Evolutionary conservation across 2,329 filamentous ascomycete species (phyloP).

Genomic region (Botryotinia narcissicola): DNA sequence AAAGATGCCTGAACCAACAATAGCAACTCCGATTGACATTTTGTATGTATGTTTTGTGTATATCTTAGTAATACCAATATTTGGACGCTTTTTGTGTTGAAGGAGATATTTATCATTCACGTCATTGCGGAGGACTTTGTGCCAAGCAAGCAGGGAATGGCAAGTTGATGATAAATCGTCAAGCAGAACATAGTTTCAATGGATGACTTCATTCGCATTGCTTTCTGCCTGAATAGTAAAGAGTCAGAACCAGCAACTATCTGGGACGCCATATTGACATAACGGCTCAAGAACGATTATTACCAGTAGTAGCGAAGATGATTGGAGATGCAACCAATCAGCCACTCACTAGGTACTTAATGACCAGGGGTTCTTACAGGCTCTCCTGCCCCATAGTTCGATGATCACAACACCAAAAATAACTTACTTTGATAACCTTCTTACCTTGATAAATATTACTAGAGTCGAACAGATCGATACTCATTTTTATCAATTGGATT

Average conservation of each 20-base stretch:
- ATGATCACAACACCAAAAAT: background rate
- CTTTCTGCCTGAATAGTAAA: background rate
- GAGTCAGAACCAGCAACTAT: background rate
- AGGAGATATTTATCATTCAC: background rate
- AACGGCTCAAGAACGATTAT: background rate
- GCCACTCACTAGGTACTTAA: background rate
- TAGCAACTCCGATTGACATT: constrained; percentile 52
- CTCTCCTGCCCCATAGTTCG: background rate
- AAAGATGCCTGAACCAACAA: constrained; percentile 64
- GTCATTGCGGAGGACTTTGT: background rate
- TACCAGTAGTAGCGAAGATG: background rate
- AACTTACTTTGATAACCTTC: background rate
- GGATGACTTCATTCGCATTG: background rate
- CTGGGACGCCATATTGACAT: background rate
- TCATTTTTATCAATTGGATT: too few relatives aligned
- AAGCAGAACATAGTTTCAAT: background rate
- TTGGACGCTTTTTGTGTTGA: background rate
- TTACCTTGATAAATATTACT: too few relatives aligned
- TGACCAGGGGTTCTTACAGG: background rate
- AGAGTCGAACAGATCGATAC: too few relatives aligned
- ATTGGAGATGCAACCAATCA: background rate
- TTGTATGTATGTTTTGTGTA: constrained; percentile 18
- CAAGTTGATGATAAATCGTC: background rate
- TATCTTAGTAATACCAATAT: background rate
- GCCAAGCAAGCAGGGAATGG: background rate